These are phyloP conservation scores for Cercospora citrullina DNA, from an alignment of 2,329 filamentous ascomycete genomes.

Conservation along the genomic window DNA sequence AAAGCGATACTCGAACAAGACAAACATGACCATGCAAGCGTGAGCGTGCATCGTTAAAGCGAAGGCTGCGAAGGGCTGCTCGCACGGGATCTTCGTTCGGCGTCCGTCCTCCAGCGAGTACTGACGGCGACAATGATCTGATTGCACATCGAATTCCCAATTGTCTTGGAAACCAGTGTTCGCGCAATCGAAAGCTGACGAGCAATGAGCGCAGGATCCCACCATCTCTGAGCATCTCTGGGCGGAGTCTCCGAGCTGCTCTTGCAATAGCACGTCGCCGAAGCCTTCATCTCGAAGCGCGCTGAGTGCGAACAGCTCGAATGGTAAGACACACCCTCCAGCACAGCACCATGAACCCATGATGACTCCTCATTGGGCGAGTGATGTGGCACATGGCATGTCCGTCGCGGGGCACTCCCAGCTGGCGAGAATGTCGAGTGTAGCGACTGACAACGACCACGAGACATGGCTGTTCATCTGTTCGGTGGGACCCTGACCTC, in stretches of 20 bases:
- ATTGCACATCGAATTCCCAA: background rate
- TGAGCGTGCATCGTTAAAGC: background rate
- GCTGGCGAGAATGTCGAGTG: background rate
- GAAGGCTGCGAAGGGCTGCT: background rate
- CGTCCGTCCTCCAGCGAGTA: background rate
- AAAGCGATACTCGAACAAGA: background rate
- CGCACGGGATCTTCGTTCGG: background rate
- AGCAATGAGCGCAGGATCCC: background rate
- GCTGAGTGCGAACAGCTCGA: too few species aligned
- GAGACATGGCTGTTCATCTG: background rate
- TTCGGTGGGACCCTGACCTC: background rate
- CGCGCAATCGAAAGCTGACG: background rate
- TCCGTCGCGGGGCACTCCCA: background rate
- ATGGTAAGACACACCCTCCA: too few species aligned
- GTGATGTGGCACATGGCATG: too few species aligned
- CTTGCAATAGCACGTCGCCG: too few species aligned
- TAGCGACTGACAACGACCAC: background rate
- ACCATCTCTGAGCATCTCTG: background rate
- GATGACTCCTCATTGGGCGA: too few species aligned
- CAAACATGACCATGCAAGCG: background rate
- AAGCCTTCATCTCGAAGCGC: too few species aligned
- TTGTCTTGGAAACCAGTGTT: background rate
- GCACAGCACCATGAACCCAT: too few species aligned
- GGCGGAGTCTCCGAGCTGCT: too few species aligned
- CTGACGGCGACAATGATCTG: background rate